Conservation (phyloP, 116 monocot genomes). For the Papilionanthe hybrid region DNA sequence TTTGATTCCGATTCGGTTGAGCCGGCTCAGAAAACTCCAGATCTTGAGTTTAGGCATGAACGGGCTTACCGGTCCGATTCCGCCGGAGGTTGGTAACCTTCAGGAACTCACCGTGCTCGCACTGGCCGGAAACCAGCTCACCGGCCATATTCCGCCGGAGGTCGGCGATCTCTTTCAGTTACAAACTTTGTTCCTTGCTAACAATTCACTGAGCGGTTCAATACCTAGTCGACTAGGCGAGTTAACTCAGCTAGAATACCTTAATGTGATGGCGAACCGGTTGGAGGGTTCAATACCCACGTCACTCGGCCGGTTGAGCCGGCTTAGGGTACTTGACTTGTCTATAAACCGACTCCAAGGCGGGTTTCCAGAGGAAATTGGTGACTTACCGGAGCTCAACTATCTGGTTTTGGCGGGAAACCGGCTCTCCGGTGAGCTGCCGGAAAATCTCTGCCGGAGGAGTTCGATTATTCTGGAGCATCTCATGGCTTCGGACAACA, state of each 20-base stretch:
- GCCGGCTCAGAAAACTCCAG: constrained; percentile 32
- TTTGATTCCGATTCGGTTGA: constrained; percentile 32
- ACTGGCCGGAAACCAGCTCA: constrained; percentile 37
- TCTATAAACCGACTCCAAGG: constrained; percentile 67
- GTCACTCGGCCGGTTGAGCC: constrained; percentile 23
- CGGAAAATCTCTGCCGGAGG: constrained; percentile 42
- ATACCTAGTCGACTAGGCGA: constrained; percentile 48
- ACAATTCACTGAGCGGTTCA: constrained; percentile 49
- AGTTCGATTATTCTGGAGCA: constrained; percentile 38
- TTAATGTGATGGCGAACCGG: constrained; percentile 69
- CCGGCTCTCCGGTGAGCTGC: constrained; percentile 50
- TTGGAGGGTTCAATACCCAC: constrained; percentile 52
- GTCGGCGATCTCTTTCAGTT: constrained; percentile 46
- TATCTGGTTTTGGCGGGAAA: constrained; percentile 68
- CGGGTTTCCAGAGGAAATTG: constrained; percentile 41
- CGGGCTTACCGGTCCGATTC: constrained; percentile 29
- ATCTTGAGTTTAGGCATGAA: constrained; percentile 47
- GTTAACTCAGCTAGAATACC: constrained; percentile 45
- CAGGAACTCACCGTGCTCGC: constrained; percentile 37
- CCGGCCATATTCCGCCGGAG: constrained; percentile 42
- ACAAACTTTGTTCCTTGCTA: constrained; percentile 52
- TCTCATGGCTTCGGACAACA: constrained; percentile 62
- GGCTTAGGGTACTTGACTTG: constrained; percentile 56
- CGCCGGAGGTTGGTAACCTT: constrained; percentile 45
- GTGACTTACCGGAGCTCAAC: constrained; percentile 31